These are phyloP conservation scores for Cystobasidium onofrii DNA, from an alignment of 768 basidiomycete genomes.

Conservation along the genomic window DNA sequence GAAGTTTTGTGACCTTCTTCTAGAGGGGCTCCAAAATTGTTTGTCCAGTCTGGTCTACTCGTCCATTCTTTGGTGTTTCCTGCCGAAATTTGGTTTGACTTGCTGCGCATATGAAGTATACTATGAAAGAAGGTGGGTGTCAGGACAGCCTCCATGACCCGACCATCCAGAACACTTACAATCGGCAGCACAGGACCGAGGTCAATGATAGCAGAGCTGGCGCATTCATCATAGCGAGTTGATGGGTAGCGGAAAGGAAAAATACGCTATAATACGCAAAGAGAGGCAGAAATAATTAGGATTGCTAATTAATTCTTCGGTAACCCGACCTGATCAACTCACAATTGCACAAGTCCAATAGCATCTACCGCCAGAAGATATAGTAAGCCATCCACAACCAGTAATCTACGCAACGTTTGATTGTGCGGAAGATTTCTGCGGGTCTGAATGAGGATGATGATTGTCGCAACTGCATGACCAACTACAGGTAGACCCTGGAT, in stretches of 20 bases:
- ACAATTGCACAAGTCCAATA: conserved; percentile 19
- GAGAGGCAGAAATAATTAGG: background rate
- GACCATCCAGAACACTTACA: background rate
- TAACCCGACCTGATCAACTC: too few relatives aligned
- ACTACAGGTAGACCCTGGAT: background rate
- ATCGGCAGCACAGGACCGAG: conserved; percentile 25
- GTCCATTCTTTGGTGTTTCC: background rate
- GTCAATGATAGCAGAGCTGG: conserved; percentile 7
- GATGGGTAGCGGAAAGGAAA: background rate
- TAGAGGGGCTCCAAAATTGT: background rate
- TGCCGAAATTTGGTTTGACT: background rate
- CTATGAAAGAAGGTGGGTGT: background rate
- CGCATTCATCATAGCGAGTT: conserved; percentile 10
- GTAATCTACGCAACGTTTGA: background rate
- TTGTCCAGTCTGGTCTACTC: conserved; percentile 12
- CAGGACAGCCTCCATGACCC: background rate
- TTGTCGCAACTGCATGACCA: conserved; percentile 12
- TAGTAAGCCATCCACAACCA: conserved; percentile 18
- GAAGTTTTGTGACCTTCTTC: background rate
- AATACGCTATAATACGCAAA: conserved; percentile 1
- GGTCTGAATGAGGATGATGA: background rate
- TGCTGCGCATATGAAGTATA: conserved; percentile 17
- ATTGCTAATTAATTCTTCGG: too few relatives aligned
- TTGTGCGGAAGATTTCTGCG: background rate
- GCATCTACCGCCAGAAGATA: conserved; percentile 13